Conservation (phyloP, 345 rosid species). For the Carallia brachiata region DNA sequence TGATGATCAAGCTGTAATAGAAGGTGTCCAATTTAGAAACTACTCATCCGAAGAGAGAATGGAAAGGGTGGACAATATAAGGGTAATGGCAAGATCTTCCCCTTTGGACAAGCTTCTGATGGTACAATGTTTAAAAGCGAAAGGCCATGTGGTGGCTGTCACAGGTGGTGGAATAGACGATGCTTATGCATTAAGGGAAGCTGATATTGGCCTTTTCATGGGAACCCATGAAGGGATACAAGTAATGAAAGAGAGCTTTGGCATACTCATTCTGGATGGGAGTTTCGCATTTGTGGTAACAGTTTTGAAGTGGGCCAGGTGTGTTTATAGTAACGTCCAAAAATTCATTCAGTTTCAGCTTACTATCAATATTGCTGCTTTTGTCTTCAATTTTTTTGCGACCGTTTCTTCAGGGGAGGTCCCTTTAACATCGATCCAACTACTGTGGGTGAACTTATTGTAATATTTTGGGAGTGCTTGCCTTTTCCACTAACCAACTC, state of each 20-base stretch:
- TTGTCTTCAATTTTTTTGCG: constrained; percentile 58
- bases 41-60: constrained; percentile 50
- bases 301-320: constrained; percentile 60
- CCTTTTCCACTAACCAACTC: constrained; percentile 85
- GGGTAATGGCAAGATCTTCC: constrained; percentile 67
- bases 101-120: constrained; percentile 52
- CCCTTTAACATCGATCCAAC: constrained; percentile 83
- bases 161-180: constrained; percentile 57
- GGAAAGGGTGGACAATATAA: constrained; percentile 41
- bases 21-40: constrained; percentile 53
- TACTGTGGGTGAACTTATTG: constrained; percentile 90
- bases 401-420: constrained; percentile 69
- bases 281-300: constrained; percentile 27
- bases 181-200: constrained; percentile 44
- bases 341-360: constrained; percentile 72
- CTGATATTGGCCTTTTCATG: constrained; percentile 40
- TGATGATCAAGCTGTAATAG: constrained; percentile 34
- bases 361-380: constrained; percentile 60
- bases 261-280: constrained; percentile 32
- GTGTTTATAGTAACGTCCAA: constrained; percentile 59
- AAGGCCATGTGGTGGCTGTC: constrained; percentile 51
- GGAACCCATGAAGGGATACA: constrained; percentile 33
- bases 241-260: constrained; percentile 41
- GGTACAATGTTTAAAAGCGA: constrained; percentile 41
- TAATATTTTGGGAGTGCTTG: constrained; percentile 21